phyloP scores from a whole-genome alignment of 495 filamentous ascomycete species.

The Penicillium ucsense region DNA sequence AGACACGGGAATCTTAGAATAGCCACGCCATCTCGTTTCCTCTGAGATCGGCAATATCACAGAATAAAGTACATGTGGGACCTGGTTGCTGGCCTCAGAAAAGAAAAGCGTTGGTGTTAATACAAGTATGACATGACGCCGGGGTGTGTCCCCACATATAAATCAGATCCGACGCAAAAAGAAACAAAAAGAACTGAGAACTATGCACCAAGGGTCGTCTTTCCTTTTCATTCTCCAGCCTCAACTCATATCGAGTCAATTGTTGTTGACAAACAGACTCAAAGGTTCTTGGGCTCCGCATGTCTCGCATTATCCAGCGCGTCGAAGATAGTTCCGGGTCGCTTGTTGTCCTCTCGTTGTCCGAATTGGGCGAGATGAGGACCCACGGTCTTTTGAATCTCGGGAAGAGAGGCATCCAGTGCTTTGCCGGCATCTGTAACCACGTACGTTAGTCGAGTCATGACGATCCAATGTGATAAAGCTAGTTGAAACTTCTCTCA shows the following conservation, averaged over 20 bases:
- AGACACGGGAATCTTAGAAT: no score
- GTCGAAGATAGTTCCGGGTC: constrained; percentile 14
- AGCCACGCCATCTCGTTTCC: no score
- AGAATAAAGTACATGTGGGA: constrained; percentile 16
- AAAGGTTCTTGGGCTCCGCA: constrained; percentile 19
- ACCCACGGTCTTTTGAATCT: constrained; percentile 50
- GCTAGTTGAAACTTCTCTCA: neutral
- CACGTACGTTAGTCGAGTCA: neutral
- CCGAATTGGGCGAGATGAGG: constrained; percentile 57
- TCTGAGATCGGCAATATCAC: constrained; percentile 1
- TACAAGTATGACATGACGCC: constrained; percentile 15
- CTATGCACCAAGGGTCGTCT: no score
- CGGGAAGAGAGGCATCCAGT: constrained; percentile 51
- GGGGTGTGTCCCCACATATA: constrained; percentile 3
- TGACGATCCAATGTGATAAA: neutral
- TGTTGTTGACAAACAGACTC: neutral
- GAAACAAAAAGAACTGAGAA: no score
- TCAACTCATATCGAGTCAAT: no score
- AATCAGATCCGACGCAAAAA: neutral
- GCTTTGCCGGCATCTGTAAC: constrained; percentile 51
- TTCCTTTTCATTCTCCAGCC: no score
- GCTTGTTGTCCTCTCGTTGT: constrained; percentile 34
- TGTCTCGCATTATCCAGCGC: constrained; percentile 25
- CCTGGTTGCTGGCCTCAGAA: neutral
- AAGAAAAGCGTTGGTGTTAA: constrained; percentile 1